Conservation (phyloP, 495 filamentous ascomycete species). For the Pyrenula massariospora region DNA sequence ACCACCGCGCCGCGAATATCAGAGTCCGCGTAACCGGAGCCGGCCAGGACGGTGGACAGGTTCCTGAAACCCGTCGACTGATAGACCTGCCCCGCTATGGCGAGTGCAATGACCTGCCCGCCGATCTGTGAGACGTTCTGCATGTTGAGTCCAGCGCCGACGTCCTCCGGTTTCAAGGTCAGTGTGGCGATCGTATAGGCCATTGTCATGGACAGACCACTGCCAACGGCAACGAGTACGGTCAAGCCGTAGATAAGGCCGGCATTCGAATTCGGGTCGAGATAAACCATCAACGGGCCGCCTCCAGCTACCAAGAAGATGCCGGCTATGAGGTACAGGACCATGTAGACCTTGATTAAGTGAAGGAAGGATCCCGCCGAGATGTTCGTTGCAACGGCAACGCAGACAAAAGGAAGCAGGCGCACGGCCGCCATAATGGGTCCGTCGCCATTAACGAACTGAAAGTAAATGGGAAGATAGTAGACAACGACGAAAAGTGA, state of each 20-base stretch:
- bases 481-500: slow-evolving; percentile 30
- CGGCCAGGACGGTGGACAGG: too few relatives aligned
- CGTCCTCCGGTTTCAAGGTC: slow-evolving; percentile 22
- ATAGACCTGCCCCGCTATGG: slow-evolving; percentile 40
- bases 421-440: slow-evolving; percentile 25
- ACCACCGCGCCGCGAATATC: too few relatives aligned
- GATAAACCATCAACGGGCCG: too few relatives aligned
- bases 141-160: slow-evolving; percentile 27
- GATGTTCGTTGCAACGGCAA: too few relatives aligned
- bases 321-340: slow-evolving; percentile 29
- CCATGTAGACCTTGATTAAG: too few relatives aligned
- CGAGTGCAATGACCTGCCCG: slow-evolving; percentile 34
- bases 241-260: slow-evolving; percentile 39
- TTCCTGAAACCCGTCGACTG: too few relatives aligned
- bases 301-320: slow-evolving; percentile 19
- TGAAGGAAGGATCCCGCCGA: too few relatives aligned
- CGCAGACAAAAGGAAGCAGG: slow-evolving; percentile 16
- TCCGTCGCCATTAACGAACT: slow-evolving; percentile 26
- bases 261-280: too few relatives aligned
- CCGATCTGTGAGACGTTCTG: slow-evolving; percentile 37
- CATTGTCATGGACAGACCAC: slow-evolving; percentile 35
- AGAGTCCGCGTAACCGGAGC: too few relatives aligned
- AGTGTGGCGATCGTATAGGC: slow-evolving; percentile 38
- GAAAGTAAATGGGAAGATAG: slow-evolving; percentile 39
- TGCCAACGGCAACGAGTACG: slow-evolving; percentile 35